Conservation (phyloP, 257 asterid species). For the Solanum chilense region DNA sequence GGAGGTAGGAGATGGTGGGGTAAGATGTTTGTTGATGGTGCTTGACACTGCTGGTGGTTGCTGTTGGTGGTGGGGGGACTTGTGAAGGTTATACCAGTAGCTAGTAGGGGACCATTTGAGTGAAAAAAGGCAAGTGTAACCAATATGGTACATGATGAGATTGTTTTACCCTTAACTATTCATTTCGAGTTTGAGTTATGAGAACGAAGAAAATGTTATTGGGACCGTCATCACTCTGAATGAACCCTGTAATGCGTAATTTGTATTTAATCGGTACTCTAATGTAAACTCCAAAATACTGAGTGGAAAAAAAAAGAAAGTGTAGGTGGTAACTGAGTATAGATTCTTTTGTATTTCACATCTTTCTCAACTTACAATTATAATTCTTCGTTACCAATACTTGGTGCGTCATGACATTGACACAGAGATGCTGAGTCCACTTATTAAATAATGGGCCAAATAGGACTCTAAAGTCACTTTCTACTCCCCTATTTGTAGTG, state of each 20-base stretch:
- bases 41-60: slow-evolving; percentile 1
- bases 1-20: neutral
- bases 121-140: slow-evolving; percentile 7
- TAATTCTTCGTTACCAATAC: neutral
- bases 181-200: no score
- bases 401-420: neutral
- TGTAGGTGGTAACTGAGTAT: slow-evolving; percentile 13
- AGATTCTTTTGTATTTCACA: slow-evolving; percentile 7
- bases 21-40: slow-evolving; percentile 14
- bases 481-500: slow-evolving; percentile 5
- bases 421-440: slow-evolving; percentile 22
- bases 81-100: slow-evolving; percentile 24
- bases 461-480: slow-evolving; percentile 13
- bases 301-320: neutral
- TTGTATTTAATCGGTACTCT: no score
- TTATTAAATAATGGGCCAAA: slow-evolving; percentile 4
- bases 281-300: neutral
- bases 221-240: no score
- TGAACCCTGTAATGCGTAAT: fast-evolving
- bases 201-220: no score
- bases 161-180: no score
- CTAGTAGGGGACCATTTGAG: slow-evolving; percentile 20
- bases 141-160: neutral
- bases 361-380: neutral
- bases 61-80: slow-evolving; percentile 14